phyloP scores from a whole-genome alignment of 1,139 yeast species.

The Magnusiomyces suaveolens region DNA sequence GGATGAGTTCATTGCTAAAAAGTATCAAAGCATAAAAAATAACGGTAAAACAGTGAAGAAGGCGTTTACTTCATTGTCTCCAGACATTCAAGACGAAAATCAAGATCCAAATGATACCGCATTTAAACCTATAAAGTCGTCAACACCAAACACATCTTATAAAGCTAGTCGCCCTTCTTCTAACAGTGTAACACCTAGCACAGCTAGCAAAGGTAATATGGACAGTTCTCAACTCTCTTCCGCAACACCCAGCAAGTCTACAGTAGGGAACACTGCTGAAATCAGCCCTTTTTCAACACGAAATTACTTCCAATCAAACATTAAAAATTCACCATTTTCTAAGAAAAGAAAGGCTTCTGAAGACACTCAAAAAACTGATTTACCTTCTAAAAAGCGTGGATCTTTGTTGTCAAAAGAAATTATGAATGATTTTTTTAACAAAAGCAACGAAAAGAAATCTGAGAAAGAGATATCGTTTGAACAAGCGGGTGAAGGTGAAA shows the following conservation, averaged over 20 bases:
- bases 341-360: neutral
- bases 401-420: neutral
- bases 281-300: slow-evolving; percentile 33
- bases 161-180: no score
- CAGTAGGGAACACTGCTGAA: neutral
- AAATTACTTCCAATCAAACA: slow-evolving; percentile 37
- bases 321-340: slow-evolving; percentile 16
- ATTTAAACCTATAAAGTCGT: no score
- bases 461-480: neutral
- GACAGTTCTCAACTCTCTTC: no score
- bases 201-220: no score
- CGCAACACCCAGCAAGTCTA: no score
- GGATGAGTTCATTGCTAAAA: neutral
- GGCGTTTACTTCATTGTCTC: no score
- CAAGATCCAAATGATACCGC: neutral
- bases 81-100: no score
- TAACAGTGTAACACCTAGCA: no score
- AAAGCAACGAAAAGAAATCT: neutral
- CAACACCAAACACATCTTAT: no score
- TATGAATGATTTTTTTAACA: neutral
- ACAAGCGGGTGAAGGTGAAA: neutral
- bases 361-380: slow-evolving; percentile 6
- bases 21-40: no score
- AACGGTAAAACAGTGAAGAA: neutral
- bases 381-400: neutral